phyloP scores from a whole-genome alignment of 768 basidiomycete species.

The Amylocystis lapponica region DNA sequence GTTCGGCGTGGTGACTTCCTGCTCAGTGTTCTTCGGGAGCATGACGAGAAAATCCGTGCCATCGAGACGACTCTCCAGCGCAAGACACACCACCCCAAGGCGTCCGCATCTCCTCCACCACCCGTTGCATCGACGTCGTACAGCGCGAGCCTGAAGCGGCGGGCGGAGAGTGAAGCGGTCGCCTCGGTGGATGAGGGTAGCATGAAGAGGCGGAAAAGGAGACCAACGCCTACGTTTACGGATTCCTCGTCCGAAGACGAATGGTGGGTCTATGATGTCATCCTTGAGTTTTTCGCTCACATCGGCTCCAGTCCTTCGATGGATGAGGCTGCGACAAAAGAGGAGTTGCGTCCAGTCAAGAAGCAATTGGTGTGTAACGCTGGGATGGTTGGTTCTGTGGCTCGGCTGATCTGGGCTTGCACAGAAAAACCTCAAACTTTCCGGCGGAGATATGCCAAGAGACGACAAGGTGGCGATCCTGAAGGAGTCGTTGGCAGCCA shows the following conservation, averaged over 20 bases:
- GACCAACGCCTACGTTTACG: constrained; percentile 95
- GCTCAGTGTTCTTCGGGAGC: constrained; percentile 74
- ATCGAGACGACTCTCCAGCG: constrained; percentile 76
- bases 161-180: constrained; percentile 82
- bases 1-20: constrained; percentile 96
- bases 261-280: constrained; percentile 51
- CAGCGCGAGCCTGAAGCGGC: constrained; percentile 57
- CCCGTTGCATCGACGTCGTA: constrained; percentile 65
- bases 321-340: constrained; percentile 91
- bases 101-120: constrained; percentile 72
- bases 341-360: constrained; percentile 94
- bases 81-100: constrained; percentile 59
- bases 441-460: constrained; percentile 87
- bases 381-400: no score
- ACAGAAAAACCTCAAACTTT: constrained; percentile 92
- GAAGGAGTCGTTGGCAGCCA: constrained; percentile 91
- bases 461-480: constrained; percentile 95
- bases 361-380: constrained; percentile 82
- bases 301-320: constrained; percentile 77
- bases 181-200: constrained; percentile 68
- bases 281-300: constrained; percentile 6
- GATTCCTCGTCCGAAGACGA: constrained; percentile 91
- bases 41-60: constrained; percentile 86
- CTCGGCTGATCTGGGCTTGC: no score
- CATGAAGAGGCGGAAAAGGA: constrained; percentile 70